Base-by-base conservation (phyloP, 2,329 filamentous ascomycete genomes). In the Fusarium dlaminii region DNA sequence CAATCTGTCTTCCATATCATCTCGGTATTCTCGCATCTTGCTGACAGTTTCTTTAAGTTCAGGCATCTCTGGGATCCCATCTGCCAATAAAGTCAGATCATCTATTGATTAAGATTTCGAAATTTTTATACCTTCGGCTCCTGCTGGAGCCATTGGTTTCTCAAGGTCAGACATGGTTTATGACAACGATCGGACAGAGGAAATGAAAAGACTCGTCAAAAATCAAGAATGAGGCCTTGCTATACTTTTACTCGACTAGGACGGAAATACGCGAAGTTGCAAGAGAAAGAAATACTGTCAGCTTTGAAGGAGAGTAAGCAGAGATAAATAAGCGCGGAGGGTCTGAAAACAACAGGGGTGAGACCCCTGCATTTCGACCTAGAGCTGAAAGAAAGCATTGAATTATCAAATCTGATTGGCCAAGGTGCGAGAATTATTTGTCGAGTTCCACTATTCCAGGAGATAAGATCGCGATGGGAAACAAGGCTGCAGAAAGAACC, bases 51-150 rank as follows among this genome's bases (percentile, higher is more conserved):
- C 39, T 24, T 45, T 30, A 3, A 62, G 30, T 13, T 45, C 24
- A 9, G 37, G 39, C 0, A 30, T n/a, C 15, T 14, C 22, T 8
- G 49, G 6, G 8, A 11, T 5, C 4, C 15, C 29, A 17, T 11
- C 59, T 56, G 12, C 12, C n/a, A 5, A 5, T 12, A 0, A 12
- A 17, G 17, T 56, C 20, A 30, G 59, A 45, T 27, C 15, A 12
- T 15, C 2, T 24, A 0, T 3, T n/a, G 14, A 6, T 5, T 12
- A 9, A 2, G 1, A 7, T 8, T 10, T 12, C 11, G 10, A 18
- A 32, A 9, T 2, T 7, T 20, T 14, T 3, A 20, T 51, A 34
- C 48, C 30, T 51, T n/a, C 15, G 6, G 2, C 15, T 32, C 12
- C 27, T 32, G 13, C 24, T 22, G 45, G 14, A 48, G 20, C 4